Conservation (phyloP, 2,329 filamentous ascomycete genomes). For the Paecilomyces dactylethromorphus region DNA sequence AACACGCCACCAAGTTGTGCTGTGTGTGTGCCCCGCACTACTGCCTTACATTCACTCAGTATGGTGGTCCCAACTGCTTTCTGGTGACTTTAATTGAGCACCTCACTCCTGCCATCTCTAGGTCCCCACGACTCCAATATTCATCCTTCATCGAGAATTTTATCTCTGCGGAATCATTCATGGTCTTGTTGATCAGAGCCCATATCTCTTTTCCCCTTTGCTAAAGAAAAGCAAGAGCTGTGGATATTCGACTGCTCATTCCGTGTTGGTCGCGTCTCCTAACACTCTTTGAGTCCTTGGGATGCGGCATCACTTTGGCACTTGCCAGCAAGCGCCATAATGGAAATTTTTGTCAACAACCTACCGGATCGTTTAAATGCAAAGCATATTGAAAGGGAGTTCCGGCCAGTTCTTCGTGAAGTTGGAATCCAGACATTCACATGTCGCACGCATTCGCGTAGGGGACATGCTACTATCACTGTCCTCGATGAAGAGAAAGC, state of each 20-base stretch:
- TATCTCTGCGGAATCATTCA: not conserved
- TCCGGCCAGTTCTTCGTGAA: conserved; percentile 11
- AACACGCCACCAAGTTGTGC: not conserved
- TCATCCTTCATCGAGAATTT: not conserved
- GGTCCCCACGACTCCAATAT: not conserved
- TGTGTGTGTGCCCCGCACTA: not conserved
- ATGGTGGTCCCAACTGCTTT: not conserved
- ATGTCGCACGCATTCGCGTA: conserved; percentile 11
- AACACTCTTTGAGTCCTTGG: not conserved
- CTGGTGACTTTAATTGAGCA: not conserved
- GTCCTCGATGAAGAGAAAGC: conserved; percentile 14
- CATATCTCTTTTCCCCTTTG: not conserved
- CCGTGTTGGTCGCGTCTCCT: not conserved
- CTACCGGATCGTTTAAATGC: conserved; percentile 14
- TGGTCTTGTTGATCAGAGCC: not conserved
- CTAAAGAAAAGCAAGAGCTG: not conserved
- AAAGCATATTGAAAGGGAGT: conserved; percentile 13
- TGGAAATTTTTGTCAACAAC: conserved; percentile 21
- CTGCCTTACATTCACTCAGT: not conserved
- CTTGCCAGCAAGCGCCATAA: not conserved
- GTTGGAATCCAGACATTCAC: conserved; percentile 14
- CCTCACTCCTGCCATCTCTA: not conserved
- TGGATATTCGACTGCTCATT: not conserved
- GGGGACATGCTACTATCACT: conserved; percentile 15
- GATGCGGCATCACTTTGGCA: not conserved